phyloP scores from a whole-genome alignment of 2,329 filamentous ascomycete species.

The Ophiostoma quercus region DNA sequence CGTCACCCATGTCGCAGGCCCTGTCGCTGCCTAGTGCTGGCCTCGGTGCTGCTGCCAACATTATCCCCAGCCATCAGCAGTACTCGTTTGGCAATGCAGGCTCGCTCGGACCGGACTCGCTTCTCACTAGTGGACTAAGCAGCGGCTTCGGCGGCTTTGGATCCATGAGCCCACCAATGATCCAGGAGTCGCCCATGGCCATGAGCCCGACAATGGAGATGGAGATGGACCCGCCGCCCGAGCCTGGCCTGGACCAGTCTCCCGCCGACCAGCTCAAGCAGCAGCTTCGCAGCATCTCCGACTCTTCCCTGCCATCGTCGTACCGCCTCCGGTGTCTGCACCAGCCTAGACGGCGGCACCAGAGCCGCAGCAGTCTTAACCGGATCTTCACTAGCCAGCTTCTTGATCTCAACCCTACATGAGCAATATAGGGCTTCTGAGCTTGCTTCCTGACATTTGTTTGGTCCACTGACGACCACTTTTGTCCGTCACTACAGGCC shows the following conservation, averaged over 20 bases:
- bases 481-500: not conserved
- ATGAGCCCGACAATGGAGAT: constrained; percentile 16
- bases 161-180: constrained; percentile 27
- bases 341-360: constrained; percentile 29
- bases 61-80: constrained; percentile 24
- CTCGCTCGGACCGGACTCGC: constrained; percentile 17
- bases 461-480: not conserved
- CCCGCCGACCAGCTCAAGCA: constrained; percentile 31
- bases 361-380: constrained; percentile 31
- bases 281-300: constrained; percentile 31
- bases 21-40: constrained; percentile 20
- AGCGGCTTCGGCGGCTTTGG: constrained; percentile 18
- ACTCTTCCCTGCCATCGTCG: constrained; percentile 29
- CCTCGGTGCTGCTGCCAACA: constrained; percentile 26
- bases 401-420: constrained; percentile 29
- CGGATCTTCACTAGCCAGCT: constrained; percentile 30
- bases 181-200: constrained; percentile 26
- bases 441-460: not conserved
- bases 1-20: constrained; percentile 26
- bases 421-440: not conserved
- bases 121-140: constrained; percentile 15
- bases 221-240: constrained; percentile 6
- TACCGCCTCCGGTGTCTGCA: constrained; percentile 30
- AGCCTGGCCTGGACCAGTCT: constrained; percentile 27
- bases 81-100: constrained; percentile 22